A percentile compares a stretch with the other conserved stretches of the same genome.
phyloP scores from a whole-genome alignment of 23 red algal genomes.

The Gracilaria gracilis region DNA sequence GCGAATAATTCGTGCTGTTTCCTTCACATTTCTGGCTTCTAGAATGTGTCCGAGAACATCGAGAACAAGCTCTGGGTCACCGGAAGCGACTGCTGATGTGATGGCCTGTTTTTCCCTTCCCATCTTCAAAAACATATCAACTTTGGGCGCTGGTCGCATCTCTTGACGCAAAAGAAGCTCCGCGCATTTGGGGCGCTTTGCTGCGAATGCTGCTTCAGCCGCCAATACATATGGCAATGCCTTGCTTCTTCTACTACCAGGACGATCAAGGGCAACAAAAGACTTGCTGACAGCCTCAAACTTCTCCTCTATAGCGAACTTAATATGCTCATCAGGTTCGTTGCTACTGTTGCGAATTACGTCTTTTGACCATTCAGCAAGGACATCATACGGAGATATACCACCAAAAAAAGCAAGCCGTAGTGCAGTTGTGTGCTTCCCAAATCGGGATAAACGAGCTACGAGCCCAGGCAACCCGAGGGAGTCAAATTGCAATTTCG shows the following conservation, averaged over 20 bases:
- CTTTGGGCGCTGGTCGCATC: conserved; percentile 58
- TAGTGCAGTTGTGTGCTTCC: conserved; percentile 53
- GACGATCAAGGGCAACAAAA: not conserved
- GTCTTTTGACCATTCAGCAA: conserved; percentile 55
- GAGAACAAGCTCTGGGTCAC: conserved; percentile 73
- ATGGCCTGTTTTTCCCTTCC: conserved; percentile 61
- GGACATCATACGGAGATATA: conserved; percentile 38
- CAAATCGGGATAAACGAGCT: conserved; percentile 60
- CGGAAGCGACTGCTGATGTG: conserved; percentile 44
- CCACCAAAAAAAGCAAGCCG: conserved; percentile 70
- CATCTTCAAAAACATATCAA: conserved; percentile 67
- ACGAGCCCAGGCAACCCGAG: conserved; percentile 55
- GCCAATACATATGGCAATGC: conserved; percentile 62
- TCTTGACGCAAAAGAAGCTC: conserved; percentile 57
- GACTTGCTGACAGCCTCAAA: conserved; percentile 63
- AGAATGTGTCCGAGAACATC: conserved; percentile 43
- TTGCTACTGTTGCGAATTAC: conserved; percentile 28
- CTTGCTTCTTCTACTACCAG: conserved; percentile 43
- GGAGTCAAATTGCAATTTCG: conserved; percentile 57
- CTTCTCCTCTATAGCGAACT: conserved; percentile 25
- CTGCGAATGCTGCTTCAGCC: conserved; percentile 45
- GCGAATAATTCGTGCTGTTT: conserved; percentile 57
- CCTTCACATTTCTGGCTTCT: conserved; percentile 42
- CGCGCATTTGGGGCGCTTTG: conserved; percentile 46
- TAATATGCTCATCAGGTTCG: conserved; percentile 63